phyloP scores from a whole-genome alignment of 208 protist species.

The Crithidia thermophila region DNA sequence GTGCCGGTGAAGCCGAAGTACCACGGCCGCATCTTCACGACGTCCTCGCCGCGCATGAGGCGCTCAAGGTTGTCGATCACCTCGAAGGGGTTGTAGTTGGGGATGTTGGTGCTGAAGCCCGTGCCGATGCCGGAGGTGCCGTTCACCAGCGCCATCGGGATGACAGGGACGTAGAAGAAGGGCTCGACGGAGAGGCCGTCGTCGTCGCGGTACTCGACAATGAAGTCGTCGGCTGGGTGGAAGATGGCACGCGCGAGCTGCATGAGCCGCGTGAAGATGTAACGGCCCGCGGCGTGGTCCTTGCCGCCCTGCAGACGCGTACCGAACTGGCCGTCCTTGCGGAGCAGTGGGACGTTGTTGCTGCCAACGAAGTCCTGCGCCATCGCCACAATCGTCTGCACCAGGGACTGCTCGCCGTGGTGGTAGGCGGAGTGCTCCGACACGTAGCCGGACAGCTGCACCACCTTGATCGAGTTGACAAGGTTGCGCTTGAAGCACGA shows the following conservation, averaged over 20 bases:
- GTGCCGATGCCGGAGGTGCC: conserved; percentile 99
- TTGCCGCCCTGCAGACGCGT: conserved; percentile 98
- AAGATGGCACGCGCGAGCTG: conserved; percentile 96
- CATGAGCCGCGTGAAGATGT: conserved; percentile 99
- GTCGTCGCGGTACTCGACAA: conserved; percentile 99
- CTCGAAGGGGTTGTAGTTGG: conserved; percentile 98
- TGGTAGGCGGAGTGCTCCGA: conserved; percentile 99
- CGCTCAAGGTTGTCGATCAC: conserved; percentile 93
- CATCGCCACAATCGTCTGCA: conserved; percentile 98
- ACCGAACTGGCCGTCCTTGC: conserved; percentile 99
- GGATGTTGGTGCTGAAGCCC: conserved; percentile 98
- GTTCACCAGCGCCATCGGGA: conserved; percentile 99
- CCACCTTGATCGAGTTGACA: conserved; percentile 98
- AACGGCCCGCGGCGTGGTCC: conserved; percentile 98
- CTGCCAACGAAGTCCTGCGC: conserved; percentile 98
- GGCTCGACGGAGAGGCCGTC: conserved; percentile 99
- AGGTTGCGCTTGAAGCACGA: conserved; percentile 99
- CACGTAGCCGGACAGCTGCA: conserved; percentile 99
- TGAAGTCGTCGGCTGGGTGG: conserved; percentile 96
- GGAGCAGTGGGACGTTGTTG: conserved; percentile 99
- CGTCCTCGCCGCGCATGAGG: conserved; percentile 86
- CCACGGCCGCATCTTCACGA: conserved; percentile 95
- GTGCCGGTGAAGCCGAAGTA: conserved; percentile 97
- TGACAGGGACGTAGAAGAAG: conserved; percentile 98
- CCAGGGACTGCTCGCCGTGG: conserved; percentile 98